Conservation (phyloP, 148 eudicot genomes). For the Fagopyrum esculentum region DNA sequence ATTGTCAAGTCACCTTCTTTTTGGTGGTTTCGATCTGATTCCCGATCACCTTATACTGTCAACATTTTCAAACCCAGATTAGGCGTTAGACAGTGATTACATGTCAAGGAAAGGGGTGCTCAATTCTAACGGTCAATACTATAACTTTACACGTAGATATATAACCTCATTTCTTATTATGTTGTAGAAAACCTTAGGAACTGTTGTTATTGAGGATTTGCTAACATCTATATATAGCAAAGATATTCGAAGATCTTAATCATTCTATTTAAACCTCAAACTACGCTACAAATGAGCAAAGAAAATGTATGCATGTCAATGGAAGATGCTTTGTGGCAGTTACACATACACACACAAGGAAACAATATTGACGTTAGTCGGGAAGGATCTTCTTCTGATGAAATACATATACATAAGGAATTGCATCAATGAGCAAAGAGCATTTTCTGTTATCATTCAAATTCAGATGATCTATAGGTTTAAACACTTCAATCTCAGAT, state of each 20-base stretch:
- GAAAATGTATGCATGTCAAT: background rate
- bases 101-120: background rate
- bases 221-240: background rate
- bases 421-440: too few relatives aligned
- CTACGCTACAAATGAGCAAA: background rate
- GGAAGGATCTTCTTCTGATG: too few relatives aligned
- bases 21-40: slow-evolving; percentile 48
- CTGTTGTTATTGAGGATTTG: too few relatives aligned
- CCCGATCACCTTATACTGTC: slow-evolving; percentile 41
- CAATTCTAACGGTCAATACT: background rate
- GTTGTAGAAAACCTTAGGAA: too few relatives aligned
- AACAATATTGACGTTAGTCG: background rate
- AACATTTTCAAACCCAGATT: slow-evolving; percentile 10
- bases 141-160: background rate
- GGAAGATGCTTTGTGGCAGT: background rate
- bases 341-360: background rate
- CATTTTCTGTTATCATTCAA: background rate
- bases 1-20: slow-evolving; percentile 54
- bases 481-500: background rate
- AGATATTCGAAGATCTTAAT: background rate
- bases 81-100: background rate
- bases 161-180: background rate
- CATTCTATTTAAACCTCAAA: background rate
- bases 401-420: too few relatives aligned
- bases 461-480: background rate